These are phyloP conservation scores for Aspergillus bombycis DNA, from an alignment of 2,329 filamentous ascomycete genomes.

Conservation along the genomic window DNA sequence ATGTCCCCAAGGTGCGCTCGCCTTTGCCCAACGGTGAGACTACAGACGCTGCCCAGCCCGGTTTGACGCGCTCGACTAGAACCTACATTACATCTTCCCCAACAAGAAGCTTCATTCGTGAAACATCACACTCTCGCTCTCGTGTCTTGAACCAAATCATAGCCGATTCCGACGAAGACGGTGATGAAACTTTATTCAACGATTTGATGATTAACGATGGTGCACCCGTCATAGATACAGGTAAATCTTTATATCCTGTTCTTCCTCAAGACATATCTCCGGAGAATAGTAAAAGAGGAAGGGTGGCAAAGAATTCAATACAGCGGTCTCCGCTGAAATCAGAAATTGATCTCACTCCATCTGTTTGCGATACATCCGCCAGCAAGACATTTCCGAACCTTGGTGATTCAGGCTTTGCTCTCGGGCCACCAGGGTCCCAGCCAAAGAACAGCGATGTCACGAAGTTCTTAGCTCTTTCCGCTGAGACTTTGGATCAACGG, in stretches of 20 bases:
- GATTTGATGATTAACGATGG: constrained; percentile 28
- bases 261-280: constrained; percentile 27
- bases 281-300: constrained; percentile 10
- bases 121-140: constrained; percentile 11
- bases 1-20: constrained; percentile 28
- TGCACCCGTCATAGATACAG: constrained; percentile 24
- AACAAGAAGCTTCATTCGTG: constrained; percentile 10
- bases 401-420: not conserved
- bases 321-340: constrained; percentile 10
- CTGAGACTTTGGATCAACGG: constrained; percentile 28
- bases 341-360: constrained; percentile 1
- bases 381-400: not conserved
- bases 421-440: constrained; percentile 16
- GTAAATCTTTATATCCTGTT: constrained; percentile 35
- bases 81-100: constrained; percentile 12
- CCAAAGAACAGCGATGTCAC: constrained; percentile 29
- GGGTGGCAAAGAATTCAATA: constrained; percentile 1
- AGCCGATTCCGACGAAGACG: constrained; percentile 42
- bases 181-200: constrained; percentile 29
- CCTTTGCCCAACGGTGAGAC: constrained; percentile 19
- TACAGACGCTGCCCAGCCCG: constrained; percentile 2
- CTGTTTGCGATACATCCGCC: not conserved
- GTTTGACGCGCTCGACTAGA: constrained; percentile 9
- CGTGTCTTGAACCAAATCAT: constrained; percentile 27
- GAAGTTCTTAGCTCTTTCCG: constrained; percentile 37